Base-by-base conservation (phyloP, 805 yeast species). In the Starmera dryadoides region DNA sequence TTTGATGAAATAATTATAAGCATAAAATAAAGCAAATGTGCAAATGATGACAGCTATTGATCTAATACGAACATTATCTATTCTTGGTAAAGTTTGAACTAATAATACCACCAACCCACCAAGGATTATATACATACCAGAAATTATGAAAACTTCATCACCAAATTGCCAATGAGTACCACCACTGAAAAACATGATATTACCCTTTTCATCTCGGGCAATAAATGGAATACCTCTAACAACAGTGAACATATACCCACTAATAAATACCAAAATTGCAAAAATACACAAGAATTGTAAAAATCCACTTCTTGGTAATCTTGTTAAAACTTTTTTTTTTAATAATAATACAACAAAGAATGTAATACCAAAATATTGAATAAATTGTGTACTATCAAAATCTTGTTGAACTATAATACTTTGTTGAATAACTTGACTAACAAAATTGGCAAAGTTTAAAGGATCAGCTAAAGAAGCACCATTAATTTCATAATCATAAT, bases 151-250 rank as follows among this genome's bases (percentile, higher is more conserved):
- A 4, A 79, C 68, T 53, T 85, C 94, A 4, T 74, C 59, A 1
- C 93, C 91, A 58, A 82, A 77, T 59, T 83, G 91, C 66, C 77
- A 78, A 40, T 71, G 73, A 4, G 62, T 58, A 4, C 86, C 87
- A 12, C 86, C 86, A 42, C 83, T 72, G 40, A 81, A 69, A 48
- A 64, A 69, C 58, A 78, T 71, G 3, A 79, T 54, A n/a, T 63
- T 60, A 11, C 74, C 75, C 3, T 74, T 52, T 2, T 69, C 75
- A 49, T 71, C 63, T 39, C 63, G 65, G 1, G 81, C 78, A 16
- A 84, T 45, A 36, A 85, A 75, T 3, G 91, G 87, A 1, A 79
- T 75, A 1, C 69, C 68, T 47, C 79, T 67, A 38, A 79, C 78
- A 20, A 71, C 58, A 1, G 83, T 71, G 53, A 78, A 85, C 60